phyloP scores from a whole-genome alignment of 1,139 yeast species.

The Blastobotrys serpentis region DNA sequence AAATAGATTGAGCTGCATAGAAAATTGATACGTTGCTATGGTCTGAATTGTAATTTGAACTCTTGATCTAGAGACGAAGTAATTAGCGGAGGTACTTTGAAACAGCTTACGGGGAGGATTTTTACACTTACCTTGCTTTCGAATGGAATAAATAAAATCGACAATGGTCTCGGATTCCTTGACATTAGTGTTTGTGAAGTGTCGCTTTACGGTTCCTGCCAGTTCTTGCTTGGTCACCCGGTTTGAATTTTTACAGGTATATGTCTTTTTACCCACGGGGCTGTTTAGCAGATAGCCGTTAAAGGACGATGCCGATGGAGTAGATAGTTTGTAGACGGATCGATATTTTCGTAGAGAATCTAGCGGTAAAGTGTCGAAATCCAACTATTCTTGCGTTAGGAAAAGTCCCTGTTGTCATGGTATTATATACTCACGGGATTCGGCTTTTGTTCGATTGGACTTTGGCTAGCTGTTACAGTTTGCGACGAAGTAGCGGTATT shows the following conservation, averaged over 20 bases:
- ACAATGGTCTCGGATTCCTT: constrained; percentile 78
- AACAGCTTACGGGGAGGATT: too few species aligned
- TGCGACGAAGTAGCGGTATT: not conserved
- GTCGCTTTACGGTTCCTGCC: constrained; percentile 57
- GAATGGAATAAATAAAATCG: constrained; percentile 72
- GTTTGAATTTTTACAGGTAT: constrained; percentile 43
- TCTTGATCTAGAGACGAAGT: constrained; percentile 30
- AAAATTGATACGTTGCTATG: too few species aligned
- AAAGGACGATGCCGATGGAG: constrained; percentile 54
- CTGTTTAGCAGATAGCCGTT: constrained; percentile 62
- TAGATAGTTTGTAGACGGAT: constrained; percentile 45
- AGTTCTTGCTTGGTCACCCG: constrained; percentile 56
- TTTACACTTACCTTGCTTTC: constrained; percentile 45
- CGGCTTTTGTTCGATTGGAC: constrained; percentile 1
- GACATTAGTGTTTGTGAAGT: constrained; percentile 58
- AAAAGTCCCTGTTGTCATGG: not conserved
- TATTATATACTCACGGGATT: constrained; percentile 11
- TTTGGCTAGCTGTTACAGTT: not conserved
- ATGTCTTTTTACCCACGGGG: constrained; percentile 64
- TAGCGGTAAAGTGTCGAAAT: constrained; percentile 57
- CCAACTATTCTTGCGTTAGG: constrained; percentile 37
- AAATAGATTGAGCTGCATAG: not conserved
- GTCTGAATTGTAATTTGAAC: constrained; percentile 38
- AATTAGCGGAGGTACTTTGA: too few species aligned
- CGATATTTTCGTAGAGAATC: constrained; percentile 59